Evolutionary conservation across 345 rosid genomes (phyloP), one percentile per base, ranked within the genome.

Genomic region (Populus pruinosa): DNA sequence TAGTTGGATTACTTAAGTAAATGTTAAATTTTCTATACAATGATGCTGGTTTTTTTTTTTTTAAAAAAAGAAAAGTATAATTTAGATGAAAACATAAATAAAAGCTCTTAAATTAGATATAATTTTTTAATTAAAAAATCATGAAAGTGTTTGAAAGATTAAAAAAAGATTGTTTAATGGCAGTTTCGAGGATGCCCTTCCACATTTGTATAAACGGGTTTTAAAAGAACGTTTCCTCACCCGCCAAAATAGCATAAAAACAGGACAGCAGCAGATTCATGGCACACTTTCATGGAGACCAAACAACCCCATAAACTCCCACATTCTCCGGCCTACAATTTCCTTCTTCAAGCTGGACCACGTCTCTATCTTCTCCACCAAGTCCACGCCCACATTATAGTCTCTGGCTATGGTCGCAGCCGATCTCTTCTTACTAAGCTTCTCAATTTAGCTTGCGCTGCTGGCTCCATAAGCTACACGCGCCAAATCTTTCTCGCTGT

Each of bases 351-450:
- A 74, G 96, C 96, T n/a, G 96, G 96, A 33, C 85, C 93, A 38
- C 91, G 84, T 31, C 85, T 90, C 71, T 80, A 79, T 55, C 90
- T 84, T 20, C 94, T 94, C 69, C 83, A 83, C 70, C 98, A 94
- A 72, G 93, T 81, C 67, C 98, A 93, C 38, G 85, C 90, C 41
- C 82, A 83, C 76, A 82, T 93, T 44, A 71, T 93, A 33, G 76
- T 85, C 74, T 81, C 88, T 1, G 96, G 97, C 8, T 85, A 78
- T 59, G 87, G 90, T 74, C 86, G 79, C 66, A 85, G 82, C 82
- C 88, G 89, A 1, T 84, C 94, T 70, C 91, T 95, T 75, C 83
- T 92, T 74, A 93, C 99, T 74, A 91, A 92, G 83, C 91, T 93
- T 80, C 78, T 92, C 49, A 89, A 88, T 74, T 84, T 93, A 9